Evolutionary conservation across 306 rosid species (phyloP), one percentile per base, ranked within the genome.

Genomic region (Fragaria iinumae): DNA sequence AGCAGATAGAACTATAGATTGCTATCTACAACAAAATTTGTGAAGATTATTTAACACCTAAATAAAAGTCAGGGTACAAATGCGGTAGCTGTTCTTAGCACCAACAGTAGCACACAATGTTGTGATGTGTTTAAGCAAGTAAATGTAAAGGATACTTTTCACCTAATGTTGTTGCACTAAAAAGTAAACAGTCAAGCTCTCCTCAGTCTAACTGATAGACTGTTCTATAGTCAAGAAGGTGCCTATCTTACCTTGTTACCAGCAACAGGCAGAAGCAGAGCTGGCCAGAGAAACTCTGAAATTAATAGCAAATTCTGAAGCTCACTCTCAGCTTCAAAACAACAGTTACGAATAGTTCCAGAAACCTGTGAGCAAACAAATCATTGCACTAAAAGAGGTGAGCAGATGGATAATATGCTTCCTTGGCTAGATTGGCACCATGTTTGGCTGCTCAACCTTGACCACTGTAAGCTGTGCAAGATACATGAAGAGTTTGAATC

Each of bases 221-320:
- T 0, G 27, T 18, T 20, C 23, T 45, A 6, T 50, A 23, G 32
- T 63, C 48, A 41, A 32, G 62, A 69, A 53, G 76, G 23, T 56
- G 29, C 44, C 44, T 44, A 62, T 29, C 67, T 69, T 72, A 92
- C 98, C 98, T 88, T 94, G 82, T 89, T 90, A 76, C 98, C 89
- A 13, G 98, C 97, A 77, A 94, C 96, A 11, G 98, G 97, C 73
- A 94, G 91, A 87, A 94, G 97, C 76, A 94, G 77, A 77, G 97
- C 93, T 59, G 97, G 98, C 98, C 98, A 94, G 76, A 94, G 97
- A 85, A 94, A 94, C 87, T 94, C 98, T 34, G 98, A 92, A 67
- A 88, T 84, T 85, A 92, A 80, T 83, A 91, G 98, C 82, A 94
- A 86, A 88, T 91, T 90, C 65, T 89, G 96, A 53, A 91, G 88